Conservation (phyloP, 768 basidiomycete species). For the Panaeolus papilionaceus region DNA sequence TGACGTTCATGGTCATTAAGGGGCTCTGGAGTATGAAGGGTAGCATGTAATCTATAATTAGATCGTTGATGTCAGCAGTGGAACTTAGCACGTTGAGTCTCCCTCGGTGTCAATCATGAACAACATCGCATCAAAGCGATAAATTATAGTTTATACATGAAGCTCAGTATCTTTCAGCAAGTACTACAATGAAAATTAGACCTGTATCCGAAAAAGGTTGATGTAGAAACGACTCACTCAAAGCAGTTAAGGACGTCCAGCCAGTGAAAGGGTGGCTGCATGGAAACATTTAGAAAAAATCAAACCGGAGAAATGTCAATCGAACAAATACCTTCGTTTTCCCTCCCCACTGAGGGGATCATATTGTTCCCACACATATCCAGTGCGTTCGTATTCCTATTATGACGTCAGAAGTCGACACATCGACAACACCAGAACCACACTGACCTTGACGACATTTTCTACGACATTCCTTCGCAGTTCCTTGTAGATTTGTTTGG, state of each 20-base stretch:
- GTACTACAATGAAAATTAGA: conserved; percentile 28
- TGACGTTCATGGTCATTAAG: conserved; percentile 10
- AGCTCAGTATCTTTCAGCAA: conserved; percentile 40
- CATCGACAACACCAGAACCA: neutral
- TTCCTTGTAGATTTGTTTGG: conserved; percentile 79
- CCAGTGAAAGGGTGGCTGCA: conserved; percentile 94
- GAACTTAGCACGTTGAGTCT: conserved; percentile 1
- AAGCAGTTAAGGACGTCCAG: conserved; percentile 89
- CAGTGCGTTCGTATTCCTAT: conserved; percentile 91
- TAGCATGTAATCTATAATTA: conserved; percentile 18
- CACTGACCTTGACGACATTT: conserved; percentile 69
- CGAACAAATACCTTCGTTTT: conserved; percentile 68
- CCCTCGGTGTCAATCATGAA: conserved; percentile 14
- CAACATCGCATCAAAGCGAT: neutral
- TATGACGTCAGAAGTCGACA: conserved; percentile 11
- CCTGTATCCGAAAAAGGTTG: conserved; percentile 4
- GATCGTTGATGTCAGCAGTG: conserved; percentile 11
- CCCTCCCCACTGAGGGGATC: conserved; percentile 86
- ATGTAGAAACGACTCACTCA: conserved; percentile 65
- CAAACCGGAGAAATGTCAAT: conserved; percentile 18
- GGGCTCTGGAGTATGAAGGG: conserved; percentile 14
- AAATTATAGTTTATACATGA: neutral
- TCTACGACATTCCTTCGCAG: conserved; percentile 83
- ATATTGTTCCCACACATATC: conserved; percentile 98
- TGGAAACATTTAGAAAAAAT: conserved; percentile 16